phyloP scores from a whole-genome alignment of 371 early-diverging fungal genomes.

The Fennellomyces sp. region DNA sequence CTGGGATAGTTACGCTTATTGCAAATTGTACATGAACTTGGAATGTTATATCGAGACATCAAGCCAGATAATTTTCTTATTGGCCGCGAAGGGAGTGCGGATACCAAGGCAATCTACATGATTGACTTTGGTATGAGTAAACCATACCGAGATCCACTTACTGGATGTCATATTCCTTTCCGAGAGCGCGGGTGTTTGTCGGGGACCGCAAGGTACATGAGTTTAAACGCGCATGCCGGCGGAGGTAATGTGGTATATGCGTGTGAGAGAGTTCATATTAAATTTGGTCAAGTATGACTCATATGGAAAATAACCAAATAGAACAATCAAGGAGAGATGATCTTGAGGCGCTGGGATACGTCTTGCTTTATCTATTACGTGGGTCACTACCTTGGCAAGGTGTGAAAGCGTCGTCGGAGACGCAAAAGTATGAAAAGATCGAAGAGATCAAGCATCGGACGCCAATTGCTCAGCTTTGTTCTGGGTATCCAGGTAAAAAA shows the following conservation, averaged over 20 bases:
- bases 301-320: conserved; percentile 18
- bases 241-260: conserved; percentile 55
- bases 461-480: conserved; percentile 90
- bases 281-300: background rate
- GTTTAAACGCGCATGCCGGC: conserved; percentile 98
- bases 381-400: conserved; percentile 99
- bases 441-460: conserved; percentile 98
- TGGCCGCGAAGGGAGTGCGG: conserved; percentile 80
- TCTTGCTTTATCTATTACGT: conserved; percentile 97
- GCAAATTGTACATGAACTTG: conserved; percentile 67
- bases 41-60: conserved; percentile 63
- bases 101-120: conserved; percentile 85
- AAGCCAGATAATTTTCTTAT: conserved; percentile 98
- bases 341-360: conserved; percentile 97
- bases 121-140: conserved; percentile 99
- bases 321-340: conserved; percentile 99
- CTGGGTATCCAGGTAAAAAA: conserved; percentile 91
- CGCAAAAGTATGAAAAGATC: conserved; percentile 98
- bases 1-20: conserved; percentile 39
- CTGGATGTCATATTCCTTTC: conserved; percentile 95
- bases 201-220: conserved; percentile 98
- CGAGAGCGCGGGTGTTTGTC: conserved; percentile 95
- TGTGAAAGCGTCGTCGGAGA: conserved; percentile 93
- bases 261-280: background rate
- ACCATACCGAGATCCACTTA: conserved; percentile 93